Evolutionary conservation across 1,139 yeast species (phyloP).

Genomic region (Candida glucosophila): DNA sequence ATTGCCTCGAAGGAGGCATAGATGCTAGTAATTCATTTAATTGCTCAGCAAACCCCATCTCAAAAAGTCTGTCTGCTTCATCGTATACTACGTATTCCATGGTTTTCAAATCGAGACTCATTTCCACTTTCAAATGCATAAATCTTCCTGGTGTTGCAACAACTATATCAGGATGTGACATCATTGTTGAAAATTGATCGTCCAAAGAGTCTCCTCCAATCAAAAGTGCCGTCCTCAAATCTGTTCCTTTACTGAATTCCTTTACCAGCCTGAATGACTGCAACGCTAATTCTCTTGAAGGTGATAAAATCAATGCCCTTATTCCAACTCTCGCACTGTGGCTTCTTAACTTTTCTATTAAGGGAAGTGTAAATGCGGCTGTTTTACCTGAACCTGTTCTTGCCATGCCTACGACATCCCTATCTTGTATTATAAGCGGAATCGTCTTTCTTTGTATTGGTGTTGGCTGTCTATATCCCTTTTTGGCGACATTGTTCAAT

Average conservation of each 20-base stretch:
- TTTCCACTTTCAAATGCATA: constrained; percentile 89
- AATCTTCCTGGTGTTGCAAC: constrained; percentile 98
- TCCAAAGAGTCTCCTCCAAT: constrained; percentile 98
- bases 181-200: constrained; percentile 89
- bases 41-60: constrained; percentile 95
- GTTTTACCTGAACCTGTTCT: constrained; percentile 99
- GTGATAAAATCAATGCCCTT: constrained; percentile 79
- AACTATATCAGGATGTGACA: constrained; percentile 87
- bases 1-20: constrained; percentile 76
- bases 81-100: constrained; percentile 91
- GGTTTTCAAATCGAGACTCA: constrained; percentile 75
- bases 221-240: constrained; percentile 66
- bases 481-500: constrained; percentile 61
- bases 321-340: constrained; percentile 83
- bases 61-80: constrained; percentile 96
- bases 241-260: constrained; percentile 81
- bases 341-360: constrained; percentile 72
- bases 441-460: constrained; percentile 96
- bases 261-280: constrained; percentile 87
- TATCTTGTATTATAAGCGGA: constrained; percentile 75
- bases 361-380: constrained; percentile 92
- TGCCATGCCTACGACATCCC: constrained; percentile 99
- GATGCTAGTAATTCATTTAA: constrained; percentile 81
- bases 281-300: constrained; percentile 88
- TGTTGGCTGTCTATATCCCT: constrained; percentile 92